Conservation (phyloP, 1,139 yeast genomes). For the Magnusiomyces starmeri region DNA sequence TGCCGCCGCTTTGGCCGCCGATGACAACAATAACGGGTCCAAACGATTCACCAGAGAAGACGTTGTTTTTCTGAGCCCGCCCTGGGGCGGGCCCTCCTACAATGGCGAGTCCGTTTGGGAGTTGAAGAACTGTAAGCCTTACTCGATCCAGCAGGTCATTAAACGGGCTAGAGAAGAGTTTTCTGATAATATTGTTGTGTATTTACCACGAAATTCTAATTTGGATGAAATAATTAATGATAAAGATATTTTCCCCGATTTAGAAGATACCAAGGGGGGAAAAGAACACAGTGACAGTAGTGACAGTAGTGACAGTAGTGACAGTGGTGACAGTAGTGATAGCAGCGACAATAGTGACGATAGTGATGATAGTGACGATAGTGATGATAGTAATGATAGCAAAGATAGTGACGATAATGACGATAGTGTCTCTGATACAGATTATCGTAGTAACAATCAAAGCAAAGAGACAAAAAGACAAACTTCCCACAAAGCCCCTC, state of each 20-base stretch:
- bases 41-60: conserved; percentile 32
- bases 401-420: neutral
- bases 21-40: conserved; percentile 19
- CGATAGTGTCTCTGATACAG: neutral
- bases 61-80: conserved; percentile 78
- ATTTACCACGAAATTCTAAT: conserved; percentile 68
- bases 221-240: conserved; percentile 39
- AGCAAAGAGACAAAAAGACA: neutral
- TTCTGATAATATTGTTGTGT: conserved; percentile 50
- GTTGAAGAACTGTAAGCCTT: conserved; percentile 32
- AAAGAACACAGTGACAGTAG: neutral
- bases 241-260: conserved; percentile 2
- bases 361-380: neutral
- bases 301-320: neutral
- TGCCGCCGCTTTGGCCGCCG: conserved; percentile 12
- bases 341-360: neutral
- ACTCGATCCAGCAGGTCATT: conserved; percentile 27
- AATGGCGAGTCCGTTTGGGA: conserved; percentile 42
- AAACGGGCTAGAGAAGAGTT: conserved; percentile 43
- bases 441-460: neutral
- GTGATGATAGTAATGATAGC: neutral
- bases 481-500: too few relatives aligned
- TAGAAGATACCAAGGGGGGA: neutral
- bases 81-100: conserved; percentile 94
- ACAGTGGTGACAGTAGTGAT: neutral